Evolutionary conservation across 2,329 filamentous ascomycete genomes (phyloP), one percentile per base, ranked within the genome.

Genomic region (Colletotrichum endophyticum): DNA sequence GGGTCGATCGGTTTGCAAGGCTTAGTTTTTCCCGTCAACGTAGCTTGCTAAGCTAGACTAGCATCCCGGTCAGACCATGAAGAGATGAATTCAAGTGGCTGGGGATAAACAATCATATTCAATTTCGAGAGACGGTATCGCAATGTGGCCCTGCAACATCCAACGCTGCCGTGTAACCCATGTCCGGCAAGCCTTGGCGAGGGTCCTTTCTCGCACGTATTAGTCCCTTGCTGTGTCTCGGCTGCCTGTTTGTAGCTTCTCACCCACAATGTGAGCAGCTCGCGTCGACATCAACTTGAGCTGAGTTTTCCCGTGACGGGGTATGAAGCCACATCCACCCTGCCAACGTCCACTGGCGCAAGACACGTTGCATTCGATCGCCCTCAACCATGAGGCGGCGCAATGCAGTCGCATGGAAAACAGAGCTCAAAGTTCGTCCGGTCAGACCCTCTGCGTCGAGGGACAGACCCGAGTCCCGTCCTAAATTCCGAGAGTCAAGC

Each of bases 181-280:
- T 32, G 12, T 27, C 19, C 22, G 28, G 57, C n/a, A 30, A 56
- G 11, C 27, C 68, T n/a, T 56, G 68, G 28, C 68, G 59, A 19
- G 57, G 28, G 34, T 19, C 25, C 13, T 16, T 32, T 32, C 44
- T 36, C 27, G 34, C 15, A 13, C 36, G 39, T 15, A n/a, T n/a
- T n/a, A n/a, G 27, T 34, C 39, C 72, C 27, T 64, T 44, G 44
- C 49, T 32, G 71, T 76, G 74, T 76, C 64, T 76, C 74, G 27
- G 74, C 36, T 74, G 56, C 49, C n/a, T 28, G 70, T 66, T 53
- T 36, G 56, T 30, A 11, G 22, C 16, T 6, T 30, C 6, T 27
- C 27, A 19, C 12, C 44, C 56, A 2, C 59, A 34, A 25, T 4
- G 1, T 63, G 28, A 11, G n/a, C 59, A 63, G 5, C 32, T 30